Evolutionary conservation across 306 rosid species (phyloP), one percentile per base, ranked within the genome.

Genomic region (Prunus mume): DNA sequence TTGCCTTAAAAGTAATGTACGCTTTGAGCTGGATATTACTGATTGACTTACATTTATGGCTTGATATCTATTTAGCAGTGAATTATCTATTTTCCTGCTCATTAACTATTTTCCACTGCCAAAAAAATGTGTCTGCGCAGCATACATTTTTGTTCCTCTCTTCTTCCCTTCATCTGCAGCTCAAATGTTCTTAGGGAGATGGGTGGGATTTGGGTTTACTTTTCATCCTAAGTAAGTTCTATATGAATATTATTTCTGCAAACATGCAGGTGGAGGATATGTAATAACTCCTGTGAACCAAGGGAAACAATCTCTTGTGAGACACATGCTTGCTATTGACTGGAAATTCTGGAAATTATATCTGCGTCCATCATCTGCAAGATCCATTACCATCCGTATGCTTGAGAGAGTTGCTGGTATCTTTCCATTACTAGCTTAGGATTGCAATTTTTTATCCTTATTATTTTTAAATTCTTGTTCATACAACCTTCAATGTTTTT

Each of bases 321-420:
- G 85, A 58, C 98, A 93, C 83, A 93, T 91, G 96, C 97, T 93
- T 88, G 85, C 98, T 28, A 68, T 93, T 72, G 96, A 93, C 82
- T 93, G 98, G 98, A 93, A 88, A 78, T 90, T 74, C 65, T 93
- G 98, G 98, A 93, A 90, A 77, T 74, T 88, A 51, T 83, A 83
- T 81, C 61, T 85, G 64, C 91, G 86, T 3, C 96, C 93, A 18
- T 72, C 98, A 18, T 83, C 91, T 57, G 82, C 90, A 65, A 85
- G 91, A 72, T 58, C 92, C 78, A 85, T 87, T 69, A 93, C 97
- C 47, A 78, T 91, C 51, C 83, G 87, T 6, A 93, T 93, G 98
- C 91, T 93, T 68, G 98, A 90, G 83, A 85, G 89, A 78, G 61
- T 90, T 43, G 96, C 98, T 4, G 97, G 98, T 88, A 82, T 62